Conservation (phyloP, 202 grass and related monocot genomes). For the Elaeis oleifera region DNA sequence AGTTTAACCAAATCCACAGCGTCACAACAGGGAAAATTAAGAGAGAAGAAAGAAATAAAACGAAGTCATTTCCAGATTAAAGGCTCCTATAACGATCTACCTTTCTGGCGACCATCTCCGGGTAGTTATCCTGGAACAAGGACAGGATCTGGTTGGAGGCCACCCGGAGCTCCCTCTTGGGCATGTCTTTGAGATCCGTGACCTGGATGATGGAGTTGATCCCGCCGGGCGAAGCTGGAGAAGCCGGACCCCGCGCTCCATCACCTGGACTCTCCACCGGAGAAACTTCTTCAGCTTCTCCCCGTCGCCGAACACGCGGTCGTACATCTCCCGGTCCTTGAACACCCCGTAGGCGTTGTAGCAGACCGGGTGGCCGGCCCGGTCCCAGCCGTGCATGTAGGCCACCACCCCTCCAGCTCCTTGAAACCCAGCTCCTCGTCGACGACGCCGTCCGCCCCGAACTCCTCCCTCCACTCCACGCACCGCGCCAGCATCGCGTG, state of each 20-base stretch:
- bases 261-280: slow-evolving; percentile 90
- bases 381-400: slow-evolving; percentile 97
- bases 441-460: slow-evolving; percentile 56
- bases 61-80: neutral
- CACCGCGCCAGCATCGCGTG: slow-evolving; percentile 79
- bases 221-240: slow-evolving; percentile 72
- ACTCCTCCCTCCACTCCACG: slow-evolving; percentile 70
- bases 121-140: slow-evolving; percentile 99
- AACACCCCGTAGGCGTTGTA: slow-evolving; percentile 97
- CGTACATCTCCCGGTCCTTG: slow-evolving; percentile 29
- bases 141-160: slow-evolving; percentile 84
- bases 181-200: slow-evolving; percentile 95
- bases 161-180: slow-evolving; percentile 80
- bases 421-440: slow-evolving; percentile 95
- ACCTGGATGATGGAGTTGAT: slow-evolving; percentile 95
- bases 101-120: slow-evolving; percentile 95
- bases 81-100: slow-evolving; percentile 2
- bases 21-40: neutral
- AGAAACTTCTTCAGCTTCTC: slow-evolving; percentile 74
- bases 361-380: slow-evolving; percentile 78
- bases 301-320: slow-evolving; percentile 7
- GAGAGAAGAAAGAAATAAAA: neutral
- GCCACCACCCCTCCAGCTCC: slow-evolving; percentile 76
- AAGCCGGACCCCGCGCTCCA: slow-evolving; percentile 76
- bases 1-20: no score